Conservation (phyloP, 164 flowering plant species). For the Pachysandra terminalis region DNA sequence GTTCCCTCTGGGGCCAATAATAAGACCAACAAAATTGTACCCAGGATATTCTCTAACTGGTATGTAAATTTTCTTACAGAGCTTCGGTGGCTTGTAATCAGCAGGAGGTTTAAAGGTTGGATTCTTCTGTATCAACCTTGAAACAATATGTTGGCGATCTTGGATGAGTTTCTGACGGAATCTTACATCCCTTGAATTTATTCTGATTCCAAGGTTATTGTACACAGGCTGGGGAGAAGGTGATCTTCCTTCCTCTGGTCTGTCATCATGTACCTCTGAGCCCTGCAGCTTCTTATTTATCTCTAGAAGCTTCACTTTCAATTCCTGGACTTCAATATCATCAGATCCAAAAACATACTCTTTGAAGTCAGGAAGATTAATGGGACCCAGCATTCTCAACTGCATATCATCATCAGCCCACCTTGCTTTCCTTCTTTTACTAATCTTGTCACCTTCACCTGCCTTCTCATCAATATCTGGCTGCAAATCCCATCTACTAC, state of each 20-base stretch:
- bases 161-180: slow-evolving; percentile 21
- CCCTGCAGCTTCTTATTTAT: slow-evolving; percentile 25
- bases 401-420: slow-evolving; percentile 25
- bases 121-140: slow-evolving; percentile 29
- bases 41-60: slow-evolving; percentile 46
- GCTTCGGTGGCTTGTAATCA: slow-evolving; percentile 21
- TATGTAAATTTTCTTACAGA: slow-evolving; percentile 42
- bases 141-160: slow-evolving; percentile 30
- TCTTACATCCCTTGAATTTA: slow-evolving; percentile 22
- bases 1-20: slow-evolving; percentile 45
- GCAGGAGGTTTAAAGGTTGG: slow-evolving; percentile 32
- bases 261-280: slow-evolving; percentile 18
- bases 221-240: slow-evolving; percentile 26
- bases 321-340: slow-evolving; percentile 19
- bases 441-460: slow-evolving; percentile 18
- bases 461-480: slow-evolving; percentile 17
- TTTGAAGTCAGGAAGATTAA: slow-evolving; percentile 36
- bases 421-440: slow-evolving; percentile 33
- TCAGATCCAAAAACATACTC: slow-evolving; percentile 1
- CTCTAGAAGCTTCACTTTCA: slow-evolving; percentile 22
- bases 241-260: slow-evolving; percentile 18
- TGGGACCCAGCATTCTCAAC: slow-evolving; percentile 39
- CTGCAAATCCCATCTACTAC: slow-evolving; percentile 24
- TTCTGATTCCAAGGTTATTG: slow-evolving; percentile 20
- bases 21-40: slow-evolving; percentile 44